Percentiles rank a stretch among this genome's conserved stretches.
These are phyloP conservation scores for Pisolithus albus DNA, from an alignment of 768 basidiomycete genomes.

Conservation along the genomic window DNA sequence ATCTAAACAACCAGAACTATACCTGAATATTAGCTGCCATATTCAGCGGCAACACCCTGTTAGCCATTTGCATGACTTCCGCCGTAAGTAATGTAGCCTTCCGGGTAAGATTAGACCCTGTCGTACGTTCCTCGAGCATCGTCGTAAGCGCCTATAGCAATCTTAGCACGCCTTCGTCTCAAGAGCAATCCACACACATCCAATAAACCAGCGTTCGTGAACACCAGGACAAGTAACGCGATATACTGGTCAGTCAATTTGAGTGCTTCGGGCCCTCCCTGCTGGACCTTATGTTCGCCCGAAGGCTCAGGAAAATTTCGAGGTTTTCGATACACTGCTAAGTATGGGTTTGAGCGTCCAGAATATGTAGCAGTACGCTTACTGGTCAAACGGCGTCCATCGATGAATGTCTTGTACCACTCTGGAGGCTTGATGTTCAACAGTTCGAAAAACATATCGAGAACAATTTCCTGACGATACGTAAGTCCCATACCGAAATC, in stretches of 20 bases:
- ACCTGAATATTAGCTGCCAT: slow-evolving; percentile 85
- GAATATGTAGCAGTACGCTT: slow-evolving; percentile 18
- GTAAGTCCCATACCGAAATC: slow-evolving; percentile 7
- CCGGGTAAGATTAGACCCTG: slow-evolving; percentile 66
- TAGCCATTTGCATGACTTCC: slow-evolving; percentile 84
- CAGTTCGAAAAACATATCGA: slow-evolving; percentile 92
- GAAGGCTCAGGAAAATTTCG: slow-evolving; percentile 29
- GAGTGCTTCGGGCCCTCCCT: slow-evolving; percentile 49
- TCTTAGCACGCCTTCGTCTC: slow-evolving; percentile 1
- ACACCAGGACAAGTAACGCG: slow-evolving; percentile 73
- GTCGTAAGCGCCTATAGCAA: slow-evolving; percentile 63
- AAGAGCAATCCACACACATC: slow-evolving; percentile 50
- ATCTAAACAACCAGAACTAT: slow-evolving; percentile 6
- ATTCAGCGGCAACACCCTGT: slow-evolving; percentile 74
- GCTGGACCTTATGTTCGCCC: slow-evolving; percentile 34
- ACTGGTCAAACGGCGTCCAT: slow-evolving; percentile 85
- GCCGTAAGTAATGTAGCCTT: slow-evolving; percentile 91
- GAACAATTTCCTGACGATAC: slow-evolving; percentile 69
- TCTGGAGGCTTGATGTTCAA: slow-evolving; percentile 87
- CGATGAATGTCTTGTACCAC: slow-evolving; percentile 91
- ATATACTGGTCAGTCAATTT: slow-evolving; percentile 92
- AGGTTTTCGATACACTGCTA: slow-evolving; percentile 59
- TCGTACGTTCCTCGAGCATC: slow-evolving; percentile 77
- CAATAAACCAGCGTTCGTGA: slow-evolving; percentile 80
- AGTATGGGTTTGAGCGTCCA: background rate